A percentile compares a stretch with the other conserved stretches of the same genome.
Evolutionary conservation across 139 green algal genomes (phyloP).

Genomic region (Micractinium sp.): DNA sequence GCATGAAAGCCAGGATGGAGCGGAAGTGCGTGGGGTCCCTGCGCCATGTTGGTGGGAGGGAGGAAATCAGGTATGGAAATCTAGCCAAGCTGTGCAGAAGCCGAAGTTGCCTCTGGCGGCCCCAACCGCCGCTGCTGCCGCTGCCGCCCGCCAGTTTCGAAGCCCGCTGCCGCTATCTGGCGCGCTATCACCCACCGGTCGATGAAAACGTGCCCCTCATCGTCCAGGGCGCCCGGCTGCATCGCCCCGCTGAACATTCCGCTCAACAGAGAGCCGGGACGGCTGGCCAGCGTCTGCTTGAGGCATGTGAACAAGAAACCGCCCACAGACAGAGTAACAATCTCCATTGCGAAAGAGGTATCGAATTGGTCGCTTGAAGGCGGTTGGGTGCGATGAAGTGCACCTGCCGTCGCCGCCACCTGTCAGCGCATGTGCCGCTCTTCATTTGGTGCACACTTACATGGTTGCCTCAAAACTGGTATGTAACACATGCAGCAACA

Average conservation of each 20-base stretch:
- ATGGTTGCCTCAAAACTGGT: too few relatives aligned
- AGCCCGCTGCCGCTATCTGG: neutral
- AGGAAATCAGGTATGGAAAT: neutral
- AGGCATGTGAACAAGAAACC: too few relatives aligned
- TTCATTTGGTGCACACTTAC: too few relatives aligned
- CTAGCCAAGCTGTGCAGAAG: neutral
- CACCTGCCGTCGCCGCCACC: too few relatives aligned
- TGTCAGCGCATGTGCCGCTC: too few relatives aligned
- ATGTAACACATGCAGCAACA: too few relatives aligned
- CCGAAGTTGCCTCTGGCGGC: neutral
- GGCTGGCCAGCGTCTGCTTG: neutral
- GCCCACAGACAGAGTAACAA: too few relatives aligned
- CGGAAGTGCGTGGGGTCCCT: slow-evolving; percentile 6
- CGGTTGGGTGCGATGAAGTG: too few relatives aligned
- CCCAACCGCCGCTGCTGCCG: neutral
- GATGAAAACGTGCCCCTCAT: neutral
- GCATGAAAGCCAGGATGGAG: slow-evolving; percentile 10
- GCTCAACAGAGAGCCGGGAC: neutral
- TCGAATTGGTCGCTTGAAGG: too few relatives aligned
- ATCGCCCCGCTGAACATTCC: neutral
- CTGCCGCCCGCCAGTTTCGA: neutral
- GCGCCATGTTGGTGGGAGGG: neutral
- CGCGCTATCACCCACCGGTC: neutral
- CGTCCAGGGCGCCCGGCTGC: neutral
- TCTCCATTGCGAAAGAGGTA: too few relatives aligned